Evolutionary conservation across 345 rosid genomes (phyloP).

Genomic region (Kernera saxatilis): DNA sequence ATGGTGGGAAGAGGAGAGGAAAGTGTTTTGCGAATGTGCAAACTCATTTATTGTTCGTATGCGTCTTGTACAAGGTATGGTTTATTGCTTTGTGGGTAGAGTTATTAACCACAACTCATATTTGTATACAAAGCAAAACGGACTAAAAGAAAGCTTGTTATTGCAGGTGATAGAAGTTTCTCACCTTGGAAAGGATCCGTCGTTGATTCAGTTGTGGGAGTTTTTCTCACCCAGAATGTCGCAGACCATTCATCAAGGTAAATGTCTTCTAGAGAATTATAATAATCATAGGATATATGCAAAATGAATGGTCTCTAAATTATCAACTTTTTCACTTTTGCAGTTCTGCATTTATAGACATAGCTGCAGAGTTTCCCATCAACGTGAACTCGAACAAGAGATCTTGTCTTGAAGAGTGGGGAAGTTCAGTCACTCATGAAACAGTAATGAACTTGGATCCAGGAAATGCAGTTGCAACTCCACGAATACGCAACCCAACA

Average conservation of each 20-base stretch:
- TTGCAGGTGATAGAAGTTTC: slow-evolving; percentile 81
- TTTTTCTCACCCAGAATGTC: slow-evolving; percentile 88
- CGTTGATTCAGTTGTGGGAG: slow-evolving; percentile 91
- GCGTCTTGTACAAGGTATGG: slow-evolving; percentile 90
- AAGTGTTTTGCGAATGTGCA: slow-evolving; percentile 53
- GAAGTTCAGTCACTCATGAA: slow-evolving; percentile 35
- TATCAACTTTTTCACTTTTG: neutral
- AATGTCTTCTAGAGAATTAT: slow-evolving; percentile 1
- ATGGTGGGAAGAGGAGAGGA: slow-evolving; percentile 79
- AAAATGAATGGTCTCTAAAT: slow-evolving; percentile 14
- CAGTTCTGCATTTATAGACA: slow-evolving; percentile 89
- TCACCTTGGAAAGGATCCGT: slow-evolving; percentile 96
- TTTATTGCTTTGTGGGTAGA: neutral
- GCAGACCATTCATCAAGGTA: slow-evolving; percentile 94
- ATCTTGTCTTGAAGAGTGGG: slow-evolving; percentile 32
- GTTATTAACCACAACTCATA: neutral
- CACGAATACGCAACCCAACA: slow-evolving; percentile 34
- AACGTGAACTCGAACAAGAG: slow-evolving; percentile 27
- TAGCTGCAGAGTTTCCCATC: slow-evolving; percentile 67
- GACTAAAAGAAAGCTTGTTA: neutral
- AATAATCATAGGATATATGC: neutral
- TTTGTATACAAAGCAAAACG: neutral
- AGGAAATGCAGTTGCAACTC: slow-evolving; percentile 31
- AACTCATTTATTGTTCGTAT: slow-evolving; percentile 77
- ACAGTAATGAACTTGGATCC: slow-evolving; percentile 35